Evolutionary conservation across 805 yeast species (phyloP), one percentile per base, ranked within the genome.

Genomic region (Yarrowia sp.): DNA sequence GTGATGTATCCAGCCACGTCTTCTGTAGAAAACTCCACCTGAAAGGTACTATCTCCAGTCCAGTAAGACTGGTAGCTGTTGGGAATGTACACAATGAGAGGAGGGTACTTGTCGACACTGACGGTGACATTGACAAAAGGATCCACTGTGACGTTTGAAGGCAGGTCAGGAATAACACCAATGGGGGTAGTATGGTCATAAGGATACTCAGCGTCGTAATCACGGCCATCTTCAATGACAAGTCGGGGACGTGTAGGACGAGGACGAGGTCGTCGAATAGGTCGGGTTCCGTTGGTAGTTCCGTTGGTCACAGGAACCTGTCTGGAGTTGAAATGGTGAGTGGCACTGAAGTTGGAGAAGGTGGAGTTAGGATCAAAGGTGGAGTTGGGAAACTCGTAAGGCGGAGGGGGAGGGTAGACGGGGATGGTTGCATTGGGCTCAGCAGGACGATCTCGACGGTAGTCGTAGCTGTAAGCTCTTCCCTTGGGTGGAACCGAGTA

Each of bases 121-220:
- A 85, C 92, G 10, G 96, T 96, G 64, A 90, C 92, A 68, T 88
- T 83, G 10, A 96, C 96, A 80, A 88, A 89, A 1, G 86, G 78
- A 22, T 88, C 82, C 52, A n/a, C 14, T 7, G 54, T 2, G 4
- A 17, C 52, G n/a, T 48, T 48, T 12, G 52, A 19, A 8, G 51
- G 54, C 14, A 32, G 3, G 12, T 3, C 38, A 2, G 54, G 54
- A 21, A 48, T 21, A 5, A 21, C 19, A 12, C 38, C 54, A 21
- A 48, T 48, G 10, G 54, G 54, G 4, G 28, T 21, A 9, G 54
- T 30, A n/a, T 11, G 52, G 52, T 48, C 52, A 12, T n/a, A 44
- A 26, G 30, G 30, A 14, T 30, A 48, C 24, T 48, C 52, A 12
- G 22, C 30, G 6, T 48, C 52, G 12, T 48, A 48, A 33, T 48